phyloP scores from a whole-genome alignment of 2,329 filamentous ascomycete genomes.

The Epichloe bromicola region DNA sequence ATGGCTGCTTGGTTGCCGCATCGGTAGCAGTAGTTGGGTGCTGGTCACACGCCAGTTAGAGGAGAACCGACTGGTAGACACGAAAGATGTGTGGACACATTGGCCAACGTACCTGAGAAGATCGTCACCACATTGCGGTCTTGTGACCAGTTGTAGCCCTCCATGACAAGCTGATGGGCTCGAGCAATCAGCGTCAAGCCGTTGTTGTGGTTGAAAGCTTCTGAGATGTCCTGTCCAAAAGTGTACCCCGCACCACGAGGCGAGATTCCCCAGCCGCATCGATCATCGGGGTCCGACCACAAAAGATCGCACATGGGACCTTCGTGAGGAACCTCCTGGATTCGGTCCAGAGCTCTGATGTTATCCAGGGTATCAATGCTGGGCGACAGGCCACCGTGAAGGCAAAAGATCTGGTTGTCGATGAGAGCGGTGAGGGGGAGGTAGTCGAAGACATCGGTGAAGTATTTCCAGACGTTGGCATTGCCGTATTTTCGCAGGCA shows the following conservation, averaged over 20 bases:
- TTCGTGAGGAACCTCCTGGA: slow-evolving; percentile 96
- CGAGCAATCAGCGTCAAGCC: slow-evolving; percentile 88
- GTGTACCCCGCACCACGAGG: slow-evolving; percentile 91
- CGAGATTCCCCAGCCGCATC: slow-evolving; percentile 91
- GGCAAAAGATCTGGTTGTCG: slow-evolving; percentile 98
- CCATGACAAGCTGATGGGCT: slow-evolving; percentile 98
- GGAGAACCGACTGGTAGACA: not conserved
- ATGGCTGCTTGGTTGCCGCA: slow-evolving; percentile 99
- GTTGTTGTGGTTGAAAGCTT: slow-evolving; percentile 99
- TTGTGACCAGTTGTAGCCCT: slow-evolving; percentile 99
- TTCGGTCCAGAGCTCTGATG: slow-evolving; percentile 86
- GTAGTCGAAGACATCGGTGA: slow-evolving; percentile 97
- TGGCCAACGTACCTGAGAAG: slow-evolving; percentile 61
- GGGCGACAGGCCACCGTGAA: slow-evolving; percentile 93
- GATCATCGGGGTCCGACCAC: slow-evolving; percentile 96
- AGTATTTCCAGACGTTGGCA: slow-evolving; percentile 98
- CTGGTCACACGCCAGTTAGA: slow-evolving; percentile 23
- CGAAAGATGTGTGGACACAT: slow-evolving; percentile 3
- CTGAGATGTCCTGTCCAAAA: slow-evolving; percentile 92
- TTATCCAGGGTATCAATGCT: slow-evolving; percentile 93
- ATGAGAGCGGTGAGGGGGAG: slow-evolving; percentile 89
- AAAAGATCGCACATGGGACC: slow-evolving; percentile 96
- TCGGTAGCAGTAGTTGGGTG: slow-evolving; percentile 93
- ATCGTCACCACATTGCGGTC: slow-evolving; percentile 97
- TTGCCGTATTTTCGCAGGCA: slow-evolving; percentile 98